Percentiles rank a stretch among this genome's conserved stretches.
These are phyloP conservation scores for Sedum album DNA, from an alignment of 164 flowering plant species.

Conservation along the genomic window DNA sequence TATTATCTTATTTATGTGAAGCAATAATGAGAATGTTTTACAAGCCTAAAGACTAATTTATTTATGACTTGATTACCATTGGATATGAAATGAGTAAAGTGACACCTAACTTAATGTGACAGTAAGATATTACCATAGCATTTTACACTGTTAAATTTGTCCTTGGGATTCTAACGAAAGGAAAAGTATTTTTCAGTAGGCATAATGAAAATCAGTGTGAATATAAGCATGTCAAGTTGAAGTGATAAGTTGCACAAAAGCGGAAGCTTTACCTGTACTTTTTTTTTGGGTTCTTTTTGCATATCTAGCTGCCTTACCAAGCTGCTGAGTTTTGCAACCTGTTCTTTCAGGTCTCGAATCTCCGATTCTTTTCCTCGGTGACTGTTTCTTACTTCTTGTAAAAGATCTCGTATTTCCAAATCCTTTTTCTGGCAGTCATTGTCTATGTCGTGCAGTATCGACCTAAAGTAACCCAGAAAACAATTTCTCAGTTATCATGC, in stretches of 20 bases:
- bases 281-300: slow-evolving; percentile 38
- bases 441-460: slow-evolving; percentile 13
- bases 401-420: slow-evolving; percentile 10
- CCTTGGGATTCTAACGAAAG: no score
- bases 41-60: no score
- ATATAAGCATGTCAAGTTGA: not conserved
- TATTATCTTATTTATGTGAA: not conserved
- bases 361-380: slow-evolving; percentile 56
- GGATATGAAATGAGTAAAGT: no score
- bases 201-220: not conserved
- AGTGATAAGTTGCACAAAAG: not conserved
- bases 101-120: no score
- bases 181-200: no score
- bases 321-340: slow-evolving; percentile 41
- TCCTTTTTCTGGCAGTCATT: slow-evolving; percentile 3
- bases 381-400: slow-evolving; percentile 52
- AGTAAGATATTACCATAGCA: no score
- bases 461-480: slow-evolving; percentile 28
- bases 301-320: slow-evolving; percentile 41
- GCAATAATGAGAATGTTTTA: no score
- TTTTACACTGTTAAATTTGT: no score
- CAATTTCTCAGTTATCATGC: not conserved
- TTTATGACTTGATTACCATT: not conserved
- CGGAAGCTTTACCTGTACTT: slow-evolving; percentile 29
- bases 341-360: slow-evolving; percentile 64